Base-by-base conservation (phyloP, 2,329 filamentous ascomycete genomes). In the Clarireedia paspali region DNA sequence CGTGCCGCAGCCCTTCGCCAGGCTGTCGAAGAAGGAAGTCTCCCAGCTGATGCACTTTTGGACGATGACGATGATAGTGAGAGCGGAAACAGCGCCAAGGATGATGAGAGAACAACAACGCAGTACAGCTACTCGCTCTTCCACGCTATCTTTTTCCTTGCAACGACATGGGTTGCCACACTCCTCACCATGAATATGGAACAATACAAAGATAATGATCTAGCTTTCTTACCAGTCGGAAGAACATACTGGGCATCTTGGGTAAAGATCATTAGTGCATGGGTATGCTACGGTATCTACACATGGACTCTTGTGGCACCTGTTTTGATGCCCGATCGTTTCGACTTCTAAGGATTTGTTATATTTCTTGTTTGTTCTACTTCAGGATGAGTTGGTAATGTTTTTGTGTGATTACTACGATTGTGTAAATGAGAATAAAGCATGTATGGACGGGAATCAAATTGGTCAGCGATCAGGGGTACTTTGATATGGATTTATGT, bases 251-350 rank as follows among this genome's bases (percentile, higher is more conserved):
- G 91, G 82, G 94, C 94, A 34, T 96, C 90, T 68, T 99, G 95
- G 94, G 91, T 96, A 64, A 99, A 99, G 83, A 97, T 99, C 71
- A 85, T 96, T 53, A 95, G 91, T 72, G 86, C 92, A 17, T 99
- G 94, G 94, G 85, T 94, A 54, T 99, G 94, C 75, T 96, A 99
- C 72, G 84, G 77, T 51, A 88, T 99, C 72, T 99, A 97, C 68
- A 81, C 85, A 27, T 99, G 94, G 94, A 96, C 89, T 17, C 72
- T 99, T 64, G 78, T 95, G 45, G 94, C 94, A 46, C 94, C 94
- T 2, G 79, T 95, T 39, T 73, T 95, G 46, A 71, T 96, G 66
- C 91, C 92, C 2, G 91, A 95, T 65, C 80, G 92, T 50, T 96
- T 96, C 69, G 89, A 55, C 7, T 55, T 55, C 20, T 55, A 55